Evolutionary conservation across 2,329 filamentous ascomycete genomes (phyloP).

Genomic region (Fusarium ramigenum): DNA sequence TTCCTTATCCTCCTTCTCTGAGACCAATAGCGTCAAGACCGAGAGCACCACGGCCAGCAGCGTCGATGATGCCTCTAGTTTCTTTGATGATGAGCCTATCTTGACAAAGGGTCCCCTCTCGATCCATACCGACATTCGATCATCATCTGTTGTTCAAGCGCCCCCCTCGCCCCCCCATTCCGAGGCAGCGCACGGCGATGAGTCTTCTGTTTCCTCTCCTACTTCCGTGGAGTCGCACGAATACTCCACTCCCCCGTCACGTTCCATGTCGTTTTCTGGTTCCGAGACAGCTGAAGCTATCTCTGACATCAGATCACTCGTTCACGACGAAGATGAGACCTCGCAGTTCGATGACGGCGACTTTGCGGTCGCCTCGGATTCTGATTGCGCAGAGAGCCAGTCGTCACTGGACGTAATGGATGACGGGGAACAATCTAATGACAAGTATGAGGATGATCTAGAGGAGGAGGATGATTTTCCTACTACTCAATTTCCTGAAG

Average conservation of each 20-base stretch:
- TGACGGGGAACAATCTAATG: conserved; percentile 44
- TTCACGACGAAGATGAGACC: conserved; percentile 54
- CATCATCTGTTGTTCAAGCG: conserved; percentile 33
- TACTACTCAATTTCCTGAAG: conserved; percentile 53
- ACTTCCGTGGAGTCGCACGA: conserved; percentile 46
- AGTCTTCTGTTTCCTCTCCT: conserved; percentile 53
- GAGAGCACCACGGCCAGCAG: conserved; percentile 53
- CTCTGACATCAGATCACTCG: conserved; percentile 42
- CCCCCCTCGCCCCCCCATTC: conserved; percentile 57
- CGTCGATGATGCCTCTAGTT: conserved; percentile 50
- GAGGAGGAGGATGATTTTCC: conserved; percentile 49
- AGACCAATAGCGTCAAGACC: conserved; percentile 50
- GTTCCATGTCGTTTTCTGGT: conserved; percentile 63
- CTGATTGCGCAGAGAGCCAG: conserved; percentile 55
- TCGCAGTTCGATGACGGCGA: conserved; percentile 58
- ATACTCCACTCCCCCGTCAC: conserved; percentile 54
- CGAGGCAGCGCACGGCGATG: conserved; percentile 57
- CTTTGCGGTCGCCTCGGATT: conserved; percentile 55
- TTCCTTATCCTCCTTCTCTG: conserved; percentile 51
- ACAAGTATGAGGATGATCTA: conserved; percentile 47
- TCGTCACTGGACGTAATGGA: conserved; percentile 47
- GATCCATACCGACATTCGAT: conserved; percentile 40
- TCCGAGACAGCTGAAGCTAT: conserved; percentile 56
- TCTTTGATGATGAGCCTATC: conserved; percentile 55
- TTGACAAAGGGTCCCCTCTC: conserved; percentile 57